Base-by-base conservation (phyloP, 2,329 filamentous ascomycete genomes). In the Emmonsia crescens region DNA sequence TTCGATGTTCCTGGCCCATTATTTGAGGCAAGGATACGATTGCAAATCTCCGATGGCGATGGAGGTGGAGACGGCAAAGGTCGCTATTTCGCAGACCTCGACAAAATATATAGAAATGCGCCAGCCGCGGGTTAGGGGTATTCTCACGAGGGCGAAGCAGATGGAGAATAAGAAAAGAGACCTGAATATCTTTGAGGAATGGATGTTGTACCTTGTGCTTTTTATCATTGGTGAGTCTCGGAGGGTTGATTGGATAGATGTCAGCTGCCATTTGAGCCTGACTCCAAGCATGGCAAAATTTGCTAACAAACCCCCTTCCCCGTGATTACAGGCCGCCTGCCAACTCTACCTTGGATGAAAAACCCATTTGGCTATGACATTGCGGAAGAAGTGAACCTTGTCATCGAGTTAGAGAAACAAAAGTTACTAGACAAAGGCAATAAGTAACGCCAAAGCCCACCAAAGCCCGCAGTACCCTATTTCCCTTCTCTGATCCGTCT, bases 1-100 rank as follows among this genome's bases (percentile, higher is more conserved):
- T 10, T 71, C 75, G 0, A 62, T 80, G 29, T 70, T 82, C 1
- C 67, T 79, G 40, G 49, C 67, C 1, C 72, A 77, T 60, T 67
- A 68, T 49, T 61, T 76, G 6, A 58, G 54, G 38, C 29, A 59
- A 21, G 38, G 38, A 33, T 64, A 69, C 60, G 36, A 57, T 3
- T 38, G 24, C 10, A 59, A 60, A 8, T 24, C 49, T 52, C 57
- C 33, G 31, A 19, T 57, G n/a, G 38, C 49, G 9, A 57, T 49
- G 5, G 56, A 48, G 16, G 36, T 57, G 2, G 52, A 59, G 14
- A 60, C 65, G 10, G 61, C 65, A 10, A 71, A 68, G 21, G 61
- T 61, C 5, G 63, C 64, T 0, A 66, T 76, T 40, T 66, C 64
- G 4, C 62, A 58, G 14, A 72, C 73, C 1, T 68, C 73, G 8